Evolutionary conservation across 2,329 filamentous ascomycete genomes (phyloP).

Genomic region (Monosporascus sp.): DNA sequence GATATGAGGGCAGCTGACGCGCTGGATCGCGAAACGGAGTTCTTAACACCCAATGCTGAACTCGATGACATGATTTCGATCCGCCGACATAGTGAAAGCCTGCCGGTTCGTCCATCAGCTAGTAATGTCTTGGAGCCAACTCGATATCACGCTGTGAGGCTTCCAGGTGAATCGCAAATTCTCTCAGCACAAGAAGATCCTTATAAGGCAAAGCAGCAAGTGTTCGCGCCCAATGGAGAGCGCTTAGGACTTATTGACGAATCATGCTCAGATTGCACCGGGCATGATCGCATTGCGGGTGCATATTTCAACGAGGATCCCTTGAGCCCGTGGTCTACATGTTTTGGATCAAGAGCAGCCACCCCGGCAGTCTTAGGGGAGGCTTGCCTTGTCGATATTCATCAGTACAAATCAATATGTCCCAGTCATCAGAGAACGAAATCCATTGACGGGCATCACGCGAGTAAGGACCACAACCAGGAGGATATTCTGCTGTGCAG

Average conservation of each 20-base stretch:
- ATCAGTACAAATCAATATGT: slow-evolving; percentile 7
- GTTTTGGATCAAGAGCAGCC: slow-evolving; percentile 15
- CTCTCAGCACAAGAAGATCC: not conserved
- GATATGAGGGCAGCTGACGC: slow-evolving; percentile 57
- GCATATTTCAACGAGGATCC: slow-evolving; percentile 3
- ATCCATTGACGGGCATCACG: slow-evolving; percentile 22
- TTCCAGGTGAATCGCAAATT: not conserved
- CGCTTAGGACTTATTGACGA: not conserved
- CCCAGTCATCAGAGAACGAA: slow-evolving; percentile 13
- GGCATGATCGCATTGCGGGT: not conserved
- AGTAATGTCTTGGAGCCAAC: slow-evolving; percentile 39
- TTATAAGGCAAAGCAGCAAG: not conserved
- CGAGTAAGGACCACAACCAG: slow-evolving; percentile 16
- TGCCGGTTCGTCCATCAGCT: slow-evolving; percentile 41
- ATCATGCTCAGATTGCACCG: not conserved
- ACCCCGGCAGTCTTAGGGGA: slow-evolving; percentile 23
- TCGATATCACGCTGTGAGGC: slow-evolving; percentile 41
- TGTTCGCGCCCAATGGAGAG: not conserved
- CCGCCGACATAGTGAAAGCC: slow-evolving; percentile 43
- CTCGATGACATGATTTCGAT: slow-evolving; percentile 38
- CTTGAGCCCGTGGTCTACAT: slow-evolving; percentile 13
- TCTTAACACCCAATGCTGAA: slow-evolving; percentile 44
- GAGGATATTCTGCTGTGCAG: slow-evolving; percentile 21
- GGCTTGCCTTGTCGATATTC: slow-evolving; percentile 22
- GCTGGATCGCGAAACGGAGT: slow-evolving; percentile 50